These are phyloP conservation scores for Boletus eberwhitei DNA, from an alignment of 768 basidiomycete species.

Conservation along the genomic window DNA sequence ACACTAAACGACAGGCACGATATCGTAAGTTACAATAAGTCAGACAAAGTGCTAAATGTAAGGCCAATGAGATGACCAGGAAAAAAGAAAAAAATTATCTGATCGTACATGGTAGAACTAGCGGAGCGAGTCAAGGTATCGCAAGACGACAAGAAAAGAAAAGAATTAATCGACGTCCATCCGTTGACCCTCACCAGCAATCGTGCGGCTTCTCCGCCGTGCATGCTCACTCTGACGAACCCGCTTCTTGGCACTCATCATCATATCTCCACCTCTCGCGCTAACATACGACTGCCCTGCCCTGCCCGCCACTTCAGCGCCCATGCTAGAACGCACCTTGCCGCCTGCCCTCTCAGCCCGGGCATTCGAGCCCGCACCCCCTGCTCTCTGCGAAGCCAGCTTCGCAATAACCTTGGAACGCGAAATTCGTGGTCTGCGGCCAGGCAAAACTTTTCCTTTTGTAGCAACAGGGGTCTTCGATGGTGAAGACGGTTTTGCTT, in stretches of 20 bases:
- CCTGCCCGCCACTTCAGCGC: slow-evolving; percentile 32
- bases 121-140: slow-evolving; percentile 5
- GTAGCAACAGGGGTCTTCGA: slow-evolving; percentile 19
- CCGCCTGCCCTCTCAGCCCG: slow-evolving; percentile 25
- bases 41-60: neutral
- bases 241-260: slow-evolving; percentile 68
- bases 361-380: slow-evolving; percentile 14
- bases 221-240: slow-evolving; percentile 76
- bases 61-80: neutral
- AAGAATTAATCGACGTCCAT: slow-evolving; percentile 15
- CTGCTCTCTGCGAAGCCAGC: slow-evolving; percentile 67
- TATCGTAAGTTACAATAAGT: slow-evolving; percentile 9
- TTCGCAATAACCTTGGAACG: slow-evolving; percentile 77
- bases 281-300: slow-evolving; percentile 22
- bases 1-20: neutral
- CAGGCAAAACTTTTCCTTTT: slow-evolving; percentile 33
- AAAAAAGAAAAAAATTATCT: slow-evolving; percentile 7
- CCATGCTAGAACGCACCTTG: slow-evolving; percentile 51
- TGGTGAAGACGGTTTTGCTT: neutral
- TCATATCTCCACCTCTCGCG: slow-evolving; percentile 34
- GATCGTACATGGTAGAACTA: slow-evolving; percentile 11
- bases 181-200: slow-evolving; percentile 11
- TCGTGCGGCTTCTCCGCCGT: slow-evolving; percentile 48
- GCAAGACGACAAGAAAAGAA: neutral
- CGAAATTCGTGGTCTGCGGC: slow-evolving; percentile 74